phyloP scores from a whole-genome alignment of 202 grass and related monocot species.

The Setaria italica region DNA sequence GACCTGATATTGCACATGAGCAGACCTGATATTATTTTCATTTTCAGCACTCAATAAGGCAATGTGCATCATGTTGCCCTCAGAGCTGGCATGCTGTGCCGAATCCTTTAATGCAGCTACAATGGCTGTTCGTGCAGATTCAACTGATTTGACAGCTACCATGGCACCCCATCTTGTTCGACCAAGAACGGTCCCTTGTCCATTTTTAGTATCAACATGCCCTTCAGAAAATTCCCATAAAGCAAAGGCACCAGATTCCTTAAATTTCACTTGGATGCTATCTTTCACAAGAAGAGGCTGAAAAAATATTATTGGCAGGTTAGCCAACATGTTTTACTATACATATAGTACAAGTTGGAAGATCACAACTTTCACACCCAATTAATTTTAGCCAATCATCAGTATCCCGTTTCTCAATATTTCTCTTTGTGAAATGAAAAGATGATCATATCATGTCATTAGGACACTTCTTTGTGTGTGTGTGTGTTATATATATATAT shows the following conservation, averaged over 20 bases:
- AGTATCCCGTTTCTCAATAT: neutral
- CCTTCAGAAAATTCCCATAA: constrained; percentile 66
- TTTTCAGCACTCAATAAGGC: constrained; percentile 67
- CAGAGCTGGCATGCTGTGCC: constrained; percentile 45
- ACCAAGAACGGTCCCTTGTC: constrained; percentile 27
- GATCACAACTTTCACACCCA: constrained; percentile 26
- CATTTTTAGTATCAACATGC: constrained; percentile 31
- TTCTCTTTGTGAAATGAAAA: constrained; percentile 6
- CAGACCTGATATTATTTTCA: constrained; percentile 60
- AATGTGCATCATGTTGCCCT: constrained; percentile 78
- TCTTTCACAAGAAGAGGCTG: constrained; percentile 76
- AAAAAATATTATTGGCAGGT: constrained; percentile 49
- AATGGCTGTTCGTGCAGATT: constrained; percentile 57
- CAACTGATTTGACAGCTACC: constrained; percentile 71
- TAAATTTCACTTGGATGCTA: constrained; percentile 63
- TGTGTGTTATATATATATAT: too few species aligned
- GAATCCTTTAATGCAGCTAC: constrained; percentile 59
- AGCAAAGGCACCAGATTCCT: constrained; percentile 57
- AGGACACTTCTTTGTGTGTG: neutral
- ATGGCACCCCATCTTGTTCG: constrained; percentile 71
- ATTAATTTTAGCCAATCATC: neutral
- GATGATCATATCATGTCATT: constrained; percentile 15
- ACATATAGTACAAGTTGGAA: constrained; percentile 4
- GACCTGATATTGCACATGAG: constrained; percentile 25
- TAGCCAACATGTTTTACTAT: constrained; percentile 35